Evolutionary conservation across 208 protist genomes (phyloP), one percentile per base, ranked within the genome.

Genomic region (Acanthamoeba triangularis): DNA sequence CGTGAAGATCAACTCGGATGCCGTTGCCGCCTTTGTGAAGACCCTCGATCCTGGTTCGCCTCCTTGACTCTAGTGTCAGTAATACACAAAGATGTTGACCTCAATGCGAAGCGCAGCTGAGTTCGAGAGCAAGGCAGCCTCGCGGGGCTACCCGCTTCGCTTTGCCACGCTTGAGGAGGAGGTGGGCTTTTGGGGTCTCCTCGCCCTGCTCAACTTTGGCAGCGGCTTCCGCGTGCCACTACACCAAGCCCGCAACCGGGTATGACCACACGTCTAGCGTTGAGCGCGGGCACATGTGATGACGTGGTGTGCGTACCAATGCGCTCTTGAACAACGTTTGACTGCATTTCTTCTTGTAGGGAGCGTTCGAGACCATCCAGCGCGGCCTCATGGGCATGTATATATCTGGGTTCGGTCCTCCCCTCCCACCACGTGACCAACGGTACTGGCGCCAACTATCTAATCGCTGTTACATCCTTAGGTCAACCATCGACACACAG

Each of bases 181-280:
- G 28, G 56, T 91, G 2, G 87, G 87, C 59, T 95, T 96, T 67
- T 96, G 93, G 93, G 95, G 90, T 37, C 59, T 93, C 28, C 72
- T 96, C 44, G 93, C 80, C 52, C 90, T 96, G 41, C 84, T 96
- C 16, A 96, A 96, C 95, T 88, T 96, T 94, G 96, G 93, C 76
- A 93, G 84, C 61, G 88, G 88, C 88, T 93, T 80, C 47, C 56
- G 88, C 11, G 44, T 65, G 20, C 41, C 28, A 11, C 67, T 93
- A 2, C 88, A 93, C 44, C 35, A 80, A 20, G 56, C 49, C 4
- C 59, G 84, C 23, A 8, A 41, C 25, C 59, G 56, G 14, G 84
- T 91, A 69, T 25, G 33, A 11, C 3, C 30, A 37, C 10, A 37
- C 10, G 13, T 56, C 44, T 44, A 3, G 3, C 72, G 3, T 37